Base-by-base conservation (phyloP, 208 protist genomes). In the Plasmodiophora brassicae region DNA sequence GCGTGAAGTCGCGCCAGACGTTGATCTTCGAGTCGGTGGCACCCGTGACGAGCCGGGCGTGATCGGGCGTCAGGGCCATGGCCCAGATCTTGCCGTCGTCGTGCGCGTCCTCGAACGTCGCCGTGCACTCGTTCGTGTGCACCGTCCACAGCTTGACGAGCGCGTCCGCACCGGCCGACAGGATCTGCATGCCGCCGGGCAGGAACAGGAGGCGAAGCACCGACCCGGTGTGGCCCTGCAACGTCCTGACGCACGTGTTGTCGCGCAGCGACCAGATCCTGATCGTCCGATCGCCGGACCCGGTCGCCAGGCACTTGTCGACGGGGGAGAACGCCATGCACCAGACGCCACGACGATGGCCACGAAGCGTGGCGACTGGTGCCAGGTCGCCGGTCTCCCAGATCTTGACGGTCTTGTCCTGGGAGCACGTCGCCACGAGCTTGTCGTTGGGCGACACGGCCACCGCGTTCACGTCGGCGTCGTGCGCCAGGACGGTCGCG, bases 61-160 rank as follows among this genome's bases (percentile, higher is more conserved):
- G 10, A 41, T 86, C 65, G 5, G 5, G 5, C 54, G 39, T 28
- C n/a, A 83, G 1, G 25, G 5, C 45, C 84, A 86, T 5, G 45
- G 84, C 84, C 84, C 84, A 86, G 84, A 86, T 86, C n/a, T 71
- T 65, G n/a, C n/a, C n/a, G 84, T 86, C 84, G 45, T 88, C 65
- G n/a, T 88, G 84, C 72, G 5, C 14, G 22, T 88, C 72, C 84
- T 87, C 72, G n/a, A 90, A 89, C 1, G 87, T 89, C 22, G 45
- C 14, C 46, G 46, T 88, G 71, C 87, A 89, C n/a, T 89, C 87
- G 39, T 89, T 89, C 22, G 87, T 89, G 46, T 88, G 46, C 5
- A 89, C 10, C 25, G 87, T 89, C 87, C 87, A 89, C 32, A 89
- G 87, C 84, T 89, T 89, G 1, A 89, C 85, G 5, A 88, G 22